A percentile compares a stretch with the other conserved stretches of the same genome.
Conservation (phyloP, 352 stramenopile species). For the Globisporangium uncinulatum region DNA sequence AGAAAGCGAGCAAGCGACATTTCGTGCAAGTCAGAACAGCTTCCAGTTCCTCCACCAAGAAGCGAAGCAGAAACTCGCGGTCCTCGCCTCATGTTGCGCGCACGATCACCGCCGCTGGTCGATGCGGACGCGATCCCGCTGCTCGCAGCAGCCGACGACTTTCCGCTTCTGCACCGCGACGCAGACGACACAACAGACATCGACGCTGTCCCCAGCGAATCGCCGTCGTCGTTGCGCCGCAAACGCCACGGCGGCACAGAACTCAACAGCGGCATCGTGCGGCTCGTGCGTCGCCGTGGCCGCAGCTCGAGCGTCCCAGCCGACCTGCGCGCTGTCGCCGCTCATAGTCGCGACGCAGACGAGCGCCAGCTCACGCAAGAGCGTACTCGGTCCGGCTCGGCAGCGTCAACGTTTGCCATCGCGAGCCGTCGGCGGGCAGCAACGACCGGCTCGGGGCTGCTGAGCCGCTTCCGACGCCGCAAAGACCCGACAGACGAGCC, state of each 20-base stretch:
- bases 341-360: background rate
- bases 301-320: conserved; percentile 3
- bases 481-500: background rate
- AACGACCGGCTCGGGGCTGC: background rate
- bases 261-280: background rate
- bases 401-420: background rate
- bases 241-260: conserved; percentile 7
- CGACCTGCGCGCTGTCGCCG: background rate
- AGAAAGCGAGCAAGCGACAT: too few species aligned
- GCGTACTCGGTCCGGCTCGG: conserved; percentile 2
- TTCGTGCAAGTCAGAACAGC: too few species aligned
- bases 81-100: conserved; percentile 24
- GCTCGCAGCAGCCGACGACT: conserved; percentile 20
- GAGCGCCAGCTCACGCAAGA: background rate
- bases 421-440: background rate
- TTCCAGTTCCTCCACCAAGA: background rate
- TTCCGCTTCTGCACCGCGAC: conserved; percentile 14
- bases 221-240: background rate
- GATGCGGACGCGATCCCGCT: conserved; percentile 17
- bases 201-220: background rate
- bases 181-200: background rate
- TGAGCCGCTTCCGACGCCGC: conserved; percentile 11
- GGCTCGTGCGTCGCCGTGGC: conserved; percentile 8
- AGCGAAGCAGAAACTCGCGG: background rate
- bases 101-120: background rate